These are phyloP conservation scores for Coniferiporia sulphurascens DNA, from an alignment of 1,284 basidiomycete genomes.

Conservation along the genomic window DNA sequence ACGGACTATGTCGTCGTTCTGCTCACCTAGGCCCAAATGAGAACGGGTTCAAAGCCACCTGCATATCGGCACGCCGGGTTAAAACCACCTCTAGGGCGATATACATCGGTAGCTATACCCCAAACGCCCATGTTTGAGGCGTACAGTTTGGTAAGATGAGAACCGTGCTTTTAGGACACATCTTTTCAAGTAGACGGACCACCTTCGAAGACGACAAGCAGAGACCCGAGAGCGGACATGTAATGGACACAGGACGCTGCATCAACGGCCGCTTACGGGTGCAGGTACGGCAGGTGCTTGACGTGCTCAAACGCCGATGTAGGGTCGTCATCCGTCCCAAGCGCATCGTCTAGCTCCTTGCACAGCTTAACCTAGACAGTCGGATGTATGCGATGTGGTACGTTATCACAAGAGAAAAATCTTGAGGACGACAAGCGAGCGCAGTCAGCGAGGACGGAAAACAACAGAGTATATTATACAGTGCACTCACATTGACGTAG, in stretches of 20 bases:
- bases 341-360: slow-evolving; percentile 73
- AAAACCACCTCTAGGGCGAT: slow-evolving; percentile 75
- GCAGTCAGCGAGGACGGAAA: neutral
- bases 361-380: slow-evolving; percentile 51
- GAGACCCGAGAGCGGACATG: slow-evolving; percentile 25
- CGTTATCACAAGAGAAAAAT: slow-evolving; percentile 81
- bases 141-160: slow-evolving; percentile 77
- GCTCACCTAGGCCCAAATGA: slow-evolving; percentile 56
- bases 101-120: slow-evolving; percentile 76
- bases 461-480: slow-evolving; percentile 24
- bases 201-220: slow-evolving; percentile 29
- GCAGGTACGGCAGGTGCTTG: too few relatives aligned
- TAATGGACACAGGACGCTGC: slow-evolving; percentile 41
- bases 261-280: too few relatives aligned
- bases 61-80: slow-evolving; percentile 52
- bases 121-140: slow-evolving; percentile 61
- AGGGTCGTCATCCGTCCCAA: slow-evolving; percentile 40
- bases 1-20: too few relatives aligned
- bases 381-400: slow-evolving; percentile 72
- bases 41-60: slow-evolving; percentile 75
- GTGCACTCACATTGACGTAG: slow-evolving; percentile 41
- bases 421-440: slow-evolving; percentile 24
- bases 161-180: slow-evolving; percentile 69
- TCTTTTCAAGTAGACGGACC: slow-evolving; percentile 49
- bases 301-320: too few relatives aligned